phyloP scores from a whole-genome alignment of 1,284 basidiomycete genomes.

The Fomes fomentarius region DNA sequence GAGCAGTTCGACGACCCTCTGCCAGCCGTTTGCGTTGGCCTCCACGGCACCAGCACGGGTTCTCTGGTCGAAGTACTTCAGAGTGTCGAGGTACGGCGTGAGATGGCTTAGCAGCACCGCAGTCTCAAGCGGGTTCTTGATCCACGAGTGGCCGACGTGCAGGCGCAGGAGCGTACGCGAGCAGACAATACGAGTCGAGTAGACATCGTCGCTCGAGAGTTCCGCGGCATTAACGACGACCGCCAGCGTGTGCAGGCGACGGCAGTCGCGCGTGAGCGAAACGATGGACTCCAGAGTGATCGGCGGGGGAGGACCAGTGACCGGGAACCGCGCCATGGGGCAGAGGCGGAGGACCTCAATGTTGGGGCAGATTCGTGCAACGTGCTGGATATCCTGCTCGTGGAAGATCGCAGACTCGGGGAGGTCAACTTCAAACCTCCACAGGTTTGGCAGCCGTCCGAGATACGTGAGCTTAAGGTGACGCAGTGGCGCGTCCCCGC shows the following conservation, averaged over 20 bases:
- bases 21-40: conserved; percentile 67
- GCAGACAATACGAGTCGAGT: conserved; percentile 49
- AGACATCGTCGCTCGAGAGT: conserved; percentile 44
- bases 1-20: conserved; percentile 64
- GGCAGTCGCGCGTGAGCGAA: conserved; percentile 58
- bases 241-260: conserved; percentile 61
- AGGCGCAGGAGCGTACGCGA: conserved; percentile 67
- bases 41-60: conserved; percentile 71
- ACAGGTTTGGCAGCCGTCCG: conserved; percentile 53
- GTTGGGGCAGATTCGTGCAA: conserved; percentile 64
- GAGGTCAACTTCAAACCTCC: conserved; percentile 71
- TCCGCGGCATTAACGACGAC: conserved; percentile 62
- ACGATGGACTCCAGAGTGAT: conserved; percentile 54
- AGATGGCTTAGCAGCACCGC: conserved; percentile 75
- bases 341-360: conserved; percentile 69
- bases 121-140: conserved; percentile 64
- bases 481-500: conserved; percentile 44
- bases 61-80: conserved; percentile 77
- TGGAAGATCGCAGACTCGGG: conserved; percentile 71
- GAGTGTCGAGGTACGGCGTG: conserved; percentile 63
- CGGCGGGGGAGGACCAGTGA: conserved; percentile 48
- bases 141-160: conserved; percentile 74
- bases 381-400: conserved; percentile 55
- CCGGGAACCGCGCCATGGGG: conserved; percentile 65
- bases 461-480: conserved; percentile 64